Evolutionary conservation across 2,329 filamentous ascomycete species (phyloP).

Genomic region (Fusarium sp.): DNA sequence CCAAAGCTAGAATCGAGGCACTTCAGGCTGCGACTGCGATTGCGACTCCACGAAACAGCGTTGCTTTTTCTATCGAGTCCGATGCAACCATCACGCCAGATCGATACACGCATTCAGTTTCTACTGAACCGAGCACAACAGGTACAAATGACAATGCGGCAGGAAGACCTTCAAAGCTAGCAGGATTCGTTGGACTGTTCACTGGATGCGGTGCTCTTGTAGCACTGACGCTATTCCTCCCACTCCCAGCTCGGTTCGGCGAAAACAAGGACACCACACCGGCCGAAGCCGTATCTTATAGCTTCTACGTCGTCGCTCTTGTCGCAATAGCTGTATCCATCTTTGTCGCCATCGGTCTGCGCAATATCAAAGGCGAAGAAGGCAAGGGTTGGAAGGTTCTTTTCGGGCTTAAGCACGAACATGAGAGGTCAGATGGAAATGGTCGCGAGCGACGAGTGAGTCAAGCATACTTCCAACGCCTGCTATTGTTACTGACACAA

Average conservation of each 20-base stretch:
- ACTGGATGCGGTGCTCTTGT: slow-evolving; percentile 93
- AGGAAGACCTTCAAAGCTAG: slow-evolving; percentile 74
- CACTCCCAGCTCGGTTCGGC: slow-evolving; percentile 84
- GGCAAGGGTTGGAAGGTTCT: slow-evolving; percentile 79
- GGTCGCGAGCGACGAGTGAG: slow-evolving; percentile 49
- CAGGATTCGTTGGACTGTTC: slow-evolving; percentile 91
- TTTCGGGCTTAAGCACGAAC: slow-evolving; percentile 58
- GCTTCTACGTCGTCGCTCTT: slow-evolving; percentile 87
- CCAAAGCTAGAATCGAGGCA: slow-evolving; percentile 53
- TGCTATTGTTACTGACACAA: slow-evolving; percentile 24
- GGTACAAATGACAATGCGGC: slow-evolving; percentile 47
- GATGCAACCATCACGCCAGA: slow-evolving; percentile 82
- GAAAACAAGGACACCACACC: slow-evolving; percentile 80
- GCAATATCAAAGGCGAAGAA: slow-evolving; percentile 78
- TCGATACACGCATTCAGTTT: slow-evolving; percentile 62
- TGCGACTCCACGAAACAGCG: slow-evolving; percentile 66
- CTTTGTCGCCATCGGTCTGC: slow-evolving; percentile 85
- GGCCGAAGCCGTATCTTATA: slow-evolving; percentile 81
- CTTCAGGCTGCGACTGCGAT: slow-evolving; percentile 53
- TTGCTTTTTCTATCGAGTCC: slow-evolving; percentile 78
- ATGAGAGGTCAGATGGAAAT: slow-evolving; percentile 41
- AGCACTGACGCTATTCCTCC: slow-evolving; percentile 85
- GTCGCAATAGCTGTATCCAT: slow-evolving; percentile 81
- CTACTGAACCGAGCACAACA: slow-evolving; percentile 47
- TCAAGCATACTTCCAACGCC: background rate